Conservation (phyloP, 257 asterid species). For the Mentha longifolia region DNA sequence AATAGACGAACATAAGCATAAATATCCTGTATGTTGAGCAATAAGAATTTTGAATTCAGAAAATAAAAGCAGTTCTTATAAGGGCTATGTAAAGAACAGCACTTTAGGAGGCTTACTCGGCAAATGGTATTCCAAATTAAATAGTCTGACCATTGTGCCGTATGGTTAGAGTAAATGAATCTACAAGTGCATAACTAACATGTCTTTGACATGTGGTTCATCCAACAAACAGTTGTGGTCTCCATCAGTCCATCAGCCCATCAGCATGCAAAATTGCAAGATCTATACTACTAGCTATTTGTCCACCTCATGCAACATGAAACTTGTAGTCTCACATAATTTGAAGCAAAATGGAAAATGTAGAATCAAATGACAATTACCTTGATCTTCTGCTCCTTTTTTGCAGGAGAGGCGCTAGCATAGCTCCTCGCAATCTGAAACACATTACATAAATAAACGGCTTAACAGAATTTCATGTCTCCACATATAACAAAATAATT, state of each 20-base stretch:
- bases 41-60: neutral
- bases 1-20: neutral
- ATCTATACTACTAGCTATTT: neutral
- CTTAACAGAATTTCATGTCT: slow-evolving; percentile 13
- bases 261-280: slow-evolving; percentile 11
- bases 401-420: slow-evolving; percentile 52
- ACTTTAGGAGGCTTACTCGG: slow-evolving; percentile 31
- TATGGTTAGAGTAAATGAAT: neutral
- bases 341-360: neutral
- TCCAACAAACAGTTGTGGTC: slow-evolving; percentile 7
- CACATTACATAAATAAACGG: slow-evolving; percentile 21
- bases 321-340: slow-evolving; percentile 35
- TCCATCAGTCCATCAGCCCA: no score
- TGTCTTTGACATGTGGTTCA: slow-evolving; percentile 20
- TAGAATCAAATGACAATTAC: slow-evolving; percentile 38
- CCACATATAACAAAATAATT: neutral
- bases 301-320: neutral
- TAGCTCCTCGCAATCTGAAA: slow-evolving; percentile 62
- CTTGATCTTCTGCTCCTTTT: slow-evolving; percentile 67
- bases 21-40: neutral
- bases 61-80: neutral
- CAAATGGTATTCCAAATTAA: slow-evolving; percentile 7
- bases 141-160: neutral
- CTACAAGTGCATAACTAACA: neutral
- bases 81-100: neutral